These are phyloP conservation scores for Crithidia bombi DNA, from an alignment of 208 protist species.

Conservation along the genomic window DNA sequence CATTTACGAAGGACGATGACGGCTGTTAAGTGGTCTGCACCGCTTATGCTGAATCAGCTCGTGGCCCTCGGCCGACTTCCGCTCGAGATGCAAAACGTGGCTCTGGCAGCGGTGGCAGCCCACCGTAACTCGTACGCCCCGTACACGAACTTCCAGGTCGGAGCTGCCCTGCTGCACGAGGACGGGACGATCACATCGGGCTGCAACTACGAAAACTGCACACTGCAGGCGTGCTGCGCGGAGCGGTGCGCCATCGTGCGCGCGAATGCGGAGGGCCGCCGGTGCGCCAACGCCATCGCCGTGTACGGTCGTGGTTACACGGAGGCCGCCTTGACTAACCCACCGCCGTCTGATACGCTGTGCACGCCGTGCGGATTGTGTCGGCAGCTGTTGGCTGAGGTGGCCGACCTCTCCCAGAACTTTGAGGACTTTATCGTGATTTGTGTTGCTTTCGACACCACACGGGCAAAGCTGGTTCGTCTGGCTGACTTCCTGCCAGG, in stretches of 20 bases:
- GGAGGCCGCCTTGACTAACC: slow-evolving; percentile 12
- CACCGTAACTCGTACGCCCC: slow-evolving; percentile 64
- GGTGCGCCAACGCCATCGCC: slow-evolving; percentile 73
- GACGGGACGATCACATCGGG: slow-evolving; percentile 67
- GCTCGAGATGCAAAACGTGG: slow-evolving; percentile 43
- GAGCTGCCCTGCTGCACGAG: slow-evolving; percentile 75
- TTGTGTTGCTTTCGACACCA: slow-evolving; percentile 54
- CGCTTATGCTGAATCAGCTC: slow-evolving; percentile 41
- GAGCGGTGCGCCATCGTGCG: slow-evolving; percentile 87
- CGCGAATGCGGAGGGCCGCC: slow-evolving; percentile 70
- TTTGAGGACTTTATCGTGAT: slow-evolving; percentile 73
- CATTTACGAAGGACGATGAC: slow-evolving; percentile 16
- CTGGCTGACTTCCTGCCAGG: slow-evolving; percentile 67
- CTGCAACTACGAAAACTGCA: slow-evolving; percentile 91
- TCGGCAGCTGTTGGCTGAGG: slow-evolving; percentile 81
- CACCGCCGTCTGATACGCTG: slow-evolving; percentile 36
- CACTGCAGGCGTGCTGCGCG: slow-evolving; percentile 76
- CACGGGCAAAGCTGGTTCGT: slow-evolving; percentile 55
- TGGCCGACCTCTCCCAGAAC: slow-evolving; percentile 77
- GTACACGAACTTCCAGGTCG: slow-evolving; percentile 85
- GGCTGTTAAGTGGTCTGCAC: slow-evolving; percentile 26
- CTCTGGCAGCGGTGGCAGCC: slow-evolving; percentile 55
- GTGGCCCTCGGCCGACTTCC: slow-evolving; percentile 46
- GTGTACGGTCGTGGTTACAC: slow-evolving; percentile 61
- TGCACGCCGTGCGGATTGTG: slow-evolving; percentile 86